Percentiles rank a stretch among this genome's conserved stretches.
Conservation (phyloP, 2,329 filamentous ascomycete species). For the Trichoderma breve region DNA sequence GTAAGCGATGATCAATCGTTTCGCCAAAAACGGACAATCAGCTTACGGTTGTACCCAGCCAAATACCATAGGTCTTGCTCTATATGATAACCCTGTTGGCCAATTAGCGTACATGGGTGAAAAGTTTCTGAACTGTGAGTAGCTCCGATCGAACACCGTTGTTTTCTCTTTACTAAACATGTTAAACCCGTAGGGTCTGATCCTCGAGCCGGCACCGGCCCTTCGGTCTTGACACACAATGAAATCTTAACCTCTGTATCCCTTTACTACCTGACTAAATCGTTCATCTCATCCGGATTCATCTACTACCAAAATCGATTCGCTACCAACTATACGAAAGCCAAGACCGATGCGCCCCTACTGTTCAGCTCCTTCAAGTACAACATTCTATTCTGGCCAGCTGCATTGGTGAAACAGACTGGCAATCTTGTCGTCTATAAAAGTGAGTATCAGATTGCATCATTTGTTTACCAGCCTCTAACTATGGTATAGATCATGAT, state of each 20-base stretch:
- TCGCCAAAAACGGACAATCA: neutral
- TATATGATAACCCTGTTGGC: constrained; percentile 43
- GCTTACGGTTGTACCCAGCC: constrained; percentile 26
- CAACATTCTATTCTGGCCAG: constrained; percentile 24
- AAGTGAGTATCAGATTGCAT: neutral
- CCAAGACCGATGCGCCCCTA: constrained; percentile 22
- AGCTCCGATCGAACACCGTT: neutral
- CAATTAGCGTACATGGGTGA: constrained; percentile 44
- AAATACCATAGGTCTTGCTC: constrained; percentile 42
- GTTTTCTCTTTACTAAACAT: neutral
- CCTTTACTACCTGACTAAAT: constrained; percentile 29
- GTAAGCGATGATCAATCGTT: neutral
- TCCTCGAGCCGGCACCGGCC: constrained; percentile 21
- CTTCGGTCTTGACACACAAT: constrained; percentile 24
- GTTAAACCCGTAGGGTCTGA: constrained; percentile 6
- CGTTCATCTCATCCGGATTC: constrained; percentile 25
- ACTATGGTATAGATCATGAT: constrained; percentile 3
- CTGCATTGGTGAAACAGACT: constrained; percentile 13
- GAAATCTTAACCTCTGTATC: constrained; percentile 26
- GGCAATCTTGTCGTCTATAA: constrained; percentile 25
- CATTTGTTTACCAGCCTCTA: neutral
- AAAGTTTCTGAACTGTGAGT: constrained; percentile 32
- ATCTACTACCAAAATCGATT: constrained; percentile 25
- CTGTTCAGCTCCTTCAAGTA: constrained; percentile 25
- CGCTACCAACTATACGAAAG: constrained; percentile 18